A percentile compares a stretch with the other conserved stretches of the same genome.
Evolutionary conservation across 257 asterid genomes (phyloP).

Genomic region (Nicotiana paniculata): DNA sequence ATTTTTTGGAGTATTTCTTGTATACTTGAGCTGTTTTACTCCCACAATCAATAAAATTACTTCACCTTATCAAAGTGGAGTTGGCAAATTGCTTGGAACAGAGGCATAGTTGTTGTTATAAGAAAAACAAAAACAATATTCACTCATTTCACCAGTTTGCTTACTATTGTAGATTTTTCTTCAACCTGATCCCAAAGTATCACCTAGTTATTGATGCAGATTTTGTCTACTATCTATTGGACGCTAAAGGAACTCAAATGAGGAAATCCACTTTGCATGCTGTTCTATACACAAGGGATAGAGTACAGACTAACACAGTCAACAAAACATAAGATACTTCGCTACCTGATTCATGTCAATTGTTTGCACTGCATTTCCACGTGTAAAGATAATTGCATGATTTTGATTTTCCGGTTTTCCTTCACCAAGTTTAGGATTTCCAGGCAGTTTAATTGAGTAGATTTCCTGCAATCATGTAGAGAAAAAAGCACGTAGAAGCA

Average conservation of each 20-base stretch:
- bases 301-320: background rate
- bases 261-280: background rate
- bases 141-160: background rate
- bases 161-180: background rate
- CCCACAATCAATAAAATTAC: too few relatives aligned
- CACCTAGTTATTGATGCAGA: background rate
- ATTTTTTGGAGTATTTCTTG: too few relatives aligned
- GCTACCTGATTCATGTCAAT: constrained; percentile 99
- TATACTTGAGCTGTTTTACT: too few relatives aligned
- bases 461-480: constrained; percentile 57
- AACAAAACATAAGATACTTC: background rate
- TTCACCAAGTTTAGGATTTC: constrained; percentile 98
- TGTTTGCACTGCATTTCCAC: constrained; percentile 96
- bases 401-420: constrained; percentile 99
- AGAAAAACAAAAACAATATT: background rate
- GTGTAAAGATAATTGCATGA: constrained; percentile 90
- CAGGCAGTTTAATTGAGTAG: constrained; percentile 88
- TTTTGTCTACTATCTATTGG: background rate
- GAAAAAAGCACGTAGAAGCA: background rate
- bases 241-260: background rate
- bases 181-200: background rate
- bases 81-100: too few relatives aligned
- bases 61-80: too few relatives aligned
- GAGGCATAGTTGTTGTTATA: too few relatives aligned
- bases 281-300: background rate